Percentiles rank a stretch among this genome's conserved stretches.
phyloP scores from a whole-genome alignment of 352 stramenopile genomes.

The Globisporangium takayamanum region DNA sequence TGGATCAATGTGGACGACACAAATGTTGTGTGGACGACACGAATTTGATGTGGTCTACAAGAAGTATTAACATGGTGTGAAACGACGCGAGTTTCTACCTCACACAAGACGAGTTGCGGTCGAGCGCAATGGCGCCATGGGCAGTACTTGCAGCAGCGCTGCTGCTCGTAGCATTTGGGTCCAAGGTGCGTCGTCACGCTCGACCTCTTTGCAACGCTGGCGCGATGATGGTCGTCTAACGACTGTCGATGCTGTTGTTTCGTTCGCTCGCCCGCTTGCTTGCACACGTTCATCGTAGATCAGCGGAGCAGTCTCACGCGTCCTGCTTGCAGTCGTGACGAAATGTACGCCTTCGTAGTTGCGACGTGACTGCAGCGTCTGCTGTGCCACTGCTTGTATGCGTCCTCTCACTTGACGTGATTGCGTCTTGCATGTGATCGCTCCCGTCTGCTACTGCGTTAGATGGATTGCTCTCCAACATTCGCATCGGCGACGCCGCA shows the following conservation, averaged over 20 bases:
- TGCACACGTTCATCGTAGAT: conserved; percentile 1
- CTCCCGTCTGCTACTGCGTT: background rate
- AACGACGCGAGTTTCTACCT: conserved; percentile 2
- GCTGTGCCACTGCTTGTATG: background rate
- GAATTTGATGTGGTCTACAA: no score
- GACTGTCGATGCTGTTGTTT: background rate
- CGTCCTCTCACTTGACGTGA: background rate
- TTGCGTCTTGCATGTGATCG: background rate
- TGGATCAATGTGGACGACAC: no score
- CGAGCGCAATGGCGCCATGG: conserved; percentile 3
- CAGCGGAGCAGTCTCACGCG: background rate
- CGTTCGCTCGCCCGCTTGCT: background rate
- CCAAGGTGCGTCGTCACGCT: conserved; percentile 2
- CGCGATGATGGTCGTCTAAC: no score
- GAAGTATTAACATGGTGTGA: background rate
- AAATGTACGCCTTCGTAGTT: conserved; percentile 5
- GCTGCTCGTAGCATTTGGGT: conserved; percentile 7
- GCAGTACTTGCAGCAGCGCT: background rate
- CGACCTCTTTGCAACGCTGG: background rate
- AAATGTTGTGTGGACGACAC: no score
- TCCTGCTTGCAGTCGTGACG: conserved; percentile 4
- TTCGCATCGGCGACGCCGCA: conserved; percentile 28
- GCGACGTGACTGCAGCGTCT: background rate
- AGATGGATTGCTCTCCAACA: conserved; percentile 48
- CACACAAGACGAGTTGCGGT: no score